Evolutionary conservation across 805 yeast species (phyloP).

Genomic region (Kluyveromyces siamensis): DNA sequence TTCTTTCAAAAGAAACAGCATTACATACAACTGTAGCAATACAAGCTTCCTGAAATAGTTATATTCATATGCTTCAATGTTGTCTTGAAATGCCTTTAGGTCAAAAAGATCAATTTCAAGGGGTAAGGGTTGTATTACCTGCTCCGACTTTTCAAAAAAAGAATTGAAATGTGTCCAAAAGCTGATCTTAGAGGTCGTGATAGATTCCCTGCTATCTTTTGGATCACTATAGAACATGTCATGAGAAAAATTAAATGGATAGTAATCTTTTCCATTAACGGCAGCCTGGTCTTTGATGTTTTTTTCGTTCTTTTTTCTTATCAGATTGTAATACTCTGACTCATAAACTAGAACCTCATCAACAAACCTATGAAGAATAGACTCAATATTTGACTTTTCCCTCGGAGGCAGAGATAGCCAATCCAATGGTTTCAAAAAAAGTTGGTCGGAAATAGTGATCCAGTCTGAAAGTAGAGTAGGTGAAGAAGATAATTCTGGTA

Average conservation of each 20-base stretch:
- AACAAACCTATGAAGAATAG: slow-evolving; percentile 3
- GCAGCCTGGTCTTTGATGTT: neutral
- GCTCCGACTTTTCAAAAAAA: neutral
- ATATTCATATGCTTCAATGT: slow-evolving; percentile 13
- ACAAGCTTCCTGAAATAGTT: slow-evolving; percentile 25
- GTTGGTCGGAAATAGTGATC: neutral
- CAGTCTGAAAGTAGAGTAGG: slow-evolving; percentile 1
- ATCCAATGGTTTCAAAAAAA: slow-evolving; percentile 3
- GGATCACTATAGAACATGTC: neutral
- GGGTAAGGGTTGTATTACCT: slow-evolving; percentile 3
- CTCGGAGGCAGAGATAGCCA: slow-evolving; percentile 4
- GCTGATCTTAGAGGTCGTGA: neutral
- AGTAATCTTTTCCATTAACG: neutral
- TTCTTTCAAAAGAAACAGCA: slow-evolving; percentile 4
- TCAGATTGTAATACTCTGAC: slow-evolving; percentile 2
- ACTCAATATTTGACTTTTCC: slow-evolving; percentile 3
- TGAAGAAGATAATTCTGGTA: neutral
- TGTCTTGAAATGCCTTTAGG: slow-evolving; percentile 14
- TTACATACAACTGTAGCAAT: slow-evolving; percentile 17
- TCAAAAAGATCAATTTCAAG: slow-evolving; percentile 16
- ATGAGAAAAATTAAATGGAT: neutral
- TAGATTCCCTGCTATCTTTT: neutral
- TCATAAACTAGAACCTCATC: slow-evolving; percentile 6
- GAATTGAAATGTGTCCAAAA: neutral
- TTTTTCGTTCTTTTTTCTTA: slow-evolving; percentile 3